These are phyloP conservation scores for Lyophyllum shimeji DNA, from an alignment of 768 basidiomycete genomes.

Conservation along the genomic window DNA sequence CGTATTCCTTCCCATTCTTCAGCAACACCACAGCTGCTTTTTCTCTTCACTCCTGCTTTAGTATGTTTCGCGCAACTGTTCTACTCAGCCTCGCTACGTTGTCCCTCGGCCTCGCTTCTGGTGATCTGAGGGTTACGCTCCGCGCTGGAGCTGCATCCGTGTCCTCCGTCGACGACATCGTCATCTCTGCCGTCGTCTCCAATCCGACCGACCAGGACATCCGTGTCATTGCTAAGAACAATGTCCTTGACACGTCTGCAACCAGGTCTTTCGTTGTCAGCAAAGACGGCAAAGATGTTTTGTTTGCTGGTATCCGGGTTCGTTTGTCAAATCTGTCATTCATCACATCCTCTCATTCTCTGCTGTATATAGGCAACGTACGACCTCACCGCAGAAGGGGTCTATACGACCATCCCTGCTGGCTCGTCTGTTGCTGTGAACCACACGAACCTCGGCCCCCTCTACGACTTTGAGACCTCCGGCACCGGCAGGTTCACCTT, in stretches of 20 bases:
- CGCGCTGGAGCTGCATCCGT: background rate
- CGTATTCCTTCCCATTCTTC: background rate
- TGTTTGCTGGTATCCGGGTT: constrained; percentile 9
- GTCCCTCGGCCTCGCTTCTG: background rate
- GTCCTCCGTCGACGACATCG: constrained; percentile 2
- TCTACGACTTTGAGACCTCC: constrained; percentile 10
- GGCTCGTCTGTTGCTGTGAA: constrained; percentile 7
- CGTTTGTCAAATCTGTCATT: background rate
- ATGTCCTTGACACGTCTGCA: constrained; percentile 2
- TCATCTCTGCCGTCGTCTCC: constrained; percentile 4
- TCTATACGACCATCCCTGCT: constrained; percentile 11
- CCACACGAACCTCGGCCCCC: constrained; percentile 7
- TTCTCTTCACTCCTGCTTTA: background rate
- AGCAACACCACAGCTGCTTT: background rate
- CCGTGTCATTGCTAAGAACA: constrained; percentile 5
- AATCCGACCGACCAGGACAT: constrained; percentile 6
- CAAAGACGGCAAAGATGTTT: background rate
- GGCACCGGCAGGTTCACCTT: constrained; percentile 10
- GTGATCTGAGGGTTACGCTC: constrained; percentile 3
- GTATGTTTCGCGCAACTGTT: constrained; percentile 2
- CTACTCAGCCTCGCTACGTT: constrained; percentile 1
- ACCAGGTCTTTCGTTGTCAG: constrained; percentile 4
- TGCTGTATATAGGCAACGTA: constrained; percentile 2
- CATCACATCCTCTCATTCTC: background rate
- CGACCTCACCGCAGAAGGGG: background rate